These are phyloP conservation scores for Pestalotiopsis sp. DNA, from an alignment of 2,329 filamentous ascomycete species.

Conservation along the genomic window DNA sequence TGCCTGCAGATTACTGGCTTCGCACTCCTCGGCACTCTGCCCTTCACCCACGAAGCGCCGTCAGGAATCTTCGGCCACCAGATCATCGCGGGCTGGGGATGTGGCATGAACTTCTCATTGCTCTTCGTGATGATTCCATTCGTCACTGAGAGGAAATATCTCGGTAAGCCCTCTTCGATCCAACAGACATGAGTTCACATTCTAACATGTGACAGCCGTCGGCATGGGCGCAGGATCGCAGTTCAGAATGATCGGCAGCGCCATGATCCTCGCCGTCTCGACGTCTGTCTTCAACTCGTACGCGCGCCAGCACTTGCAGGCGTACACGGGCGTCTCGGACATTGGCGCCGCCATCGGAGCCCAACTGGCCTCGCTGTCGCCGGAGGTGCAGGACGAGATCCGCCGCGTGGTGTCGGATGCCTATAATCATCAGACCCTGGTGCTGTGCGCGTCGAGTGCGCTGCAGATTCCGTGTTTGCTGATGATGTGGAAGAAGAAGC, in stretches of 20 bases:
- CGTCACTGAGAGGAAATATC: constrained; percentile 17
- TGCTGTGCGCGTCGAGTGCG: not conserved
- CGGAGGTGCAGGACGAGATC: not conserved
- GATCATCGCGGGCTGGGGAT: constrained; percentile 18
- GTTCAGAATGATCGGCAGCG: constrained; percentile 24
- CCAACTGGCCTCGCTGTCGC: not conserved
- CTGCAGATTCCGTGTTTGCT: not conserved
- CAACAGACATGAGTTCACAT: not conserved
- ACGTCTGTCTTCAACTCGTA: constrained; percentile 22
- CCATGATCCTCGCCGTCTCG: constrained; percentile 19
- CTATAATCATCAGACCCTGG: not conserved
- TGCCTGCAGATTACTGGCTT: constrained; percentile 19
- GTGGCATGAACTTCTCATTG: constrained; percentile 19
- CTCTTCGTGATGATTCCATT: constrained; percentile 19
- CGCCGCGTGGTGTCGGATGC: not conserved
- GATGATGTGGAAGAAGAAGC: not conserved
- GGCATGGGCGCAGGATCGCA: constrained; percentile 21
- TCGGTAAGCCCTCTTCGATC: constrained; percentile 15
- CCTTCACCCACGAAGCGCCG: constrained; percentile 13
- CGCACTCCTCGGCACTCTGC: constrained; percentile 15
- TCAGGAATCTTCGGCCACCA: constrained; percentile 17
- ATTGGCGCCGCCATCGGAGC: not conserved
- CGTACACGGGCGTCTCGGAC: not conserved
- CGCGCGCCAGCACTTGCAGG: not conserved
- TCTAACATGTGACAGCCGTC: constrained; percentile 16